A percentile compares a stretch with the other conserved stretches of the same genome.
These are phyloP conservation scores for Pontederia paniculata DNA, from an alignment of 176 grass and related monocot genomes.

Conservation along the genomic window DNA sequence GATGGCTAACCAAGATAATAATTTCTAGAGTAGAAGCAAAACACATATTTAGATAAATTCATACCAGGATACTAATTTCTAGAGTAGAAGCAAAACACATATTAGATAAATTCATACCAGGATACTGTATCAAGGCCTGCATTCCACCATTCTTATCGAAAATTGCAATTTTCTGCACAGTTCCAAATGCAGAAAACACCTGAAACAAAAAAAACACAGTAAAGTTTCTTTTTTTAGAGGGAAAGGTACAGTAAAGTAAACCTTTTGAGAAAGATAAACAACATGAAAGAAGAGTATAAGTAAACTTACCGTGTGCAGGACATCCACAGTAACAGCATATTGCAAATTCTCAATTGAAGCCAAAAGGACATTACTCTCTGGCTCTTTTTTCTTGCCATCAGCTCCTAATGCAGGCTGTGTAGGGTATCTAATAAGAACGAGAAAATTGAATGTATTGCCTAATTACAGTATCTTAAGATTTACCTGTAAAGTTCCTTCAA, in stretches of 20 bases:
- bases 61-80: no score
- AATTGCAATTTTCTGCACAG: slow-evolving; percentile 92
- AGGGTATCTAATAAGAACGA: slow-evolving; percentile 10
- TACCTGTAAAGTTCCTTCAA: slow-evolving; percentile 69
- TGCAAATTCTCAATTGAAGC: slow-evolving; percentile 5
- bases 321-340: background rate
- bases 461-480: slow-evolving; percentile 20
- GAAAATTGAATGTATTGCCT: slow-evolving; percentile 7
- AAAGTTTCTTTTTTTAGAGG: slow-evolving; percentile 7
- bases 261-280: background rate
- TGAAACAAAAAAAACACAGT: slow-evolving; percentile 28
- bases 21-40: slow-evolving; percentile 4
- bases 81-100: slow-evolving; percentile 5
- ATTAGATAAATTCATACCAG: slow-evolving; percentile 36
- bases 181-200: slow-evolving; percentile 97
- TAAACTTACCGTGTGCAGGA: slow-evolving; percentile 39
- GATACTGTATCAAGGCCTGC: slow-evolving; percentile 94
- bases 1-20: no score
- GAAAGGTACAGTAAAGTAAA: background rate
- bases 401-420: slow-evolving; percentile 58
- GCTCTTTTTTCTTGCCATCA: background rate
- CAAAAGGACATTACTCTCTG: slow-evolving; percentile 2
- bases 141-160: slow-evolving; percentile 94
- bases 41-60: slow-evolving; percentile 4
- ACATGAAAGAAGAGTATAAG: background rate